These are phyloP conservation scores for Amanita pseudoporphyria DNA, from an alignment of 768 basidiomycete genomes.

Conservation along the genomic window DNA sequence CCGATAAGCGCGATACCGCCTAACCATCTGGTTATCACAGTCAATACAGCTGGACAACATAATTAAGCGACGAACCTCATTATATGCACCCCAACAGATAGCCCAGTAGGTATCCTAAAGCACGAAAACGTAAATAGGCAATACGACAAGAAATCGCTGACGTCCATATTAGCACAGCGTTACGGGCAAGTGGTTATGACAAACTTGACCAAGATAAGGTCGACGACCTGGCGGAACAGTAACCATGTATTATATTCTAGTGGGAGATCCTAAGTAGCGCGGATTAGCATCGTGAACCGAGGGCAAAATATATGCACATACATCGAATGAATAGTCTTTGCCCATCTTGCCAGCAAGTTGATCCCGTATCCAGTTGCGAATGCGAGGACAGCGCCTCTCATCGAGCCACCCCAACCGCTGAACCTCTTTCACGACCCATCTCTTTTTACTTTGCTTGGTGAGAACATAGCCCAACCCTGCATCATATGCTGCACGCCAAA, in stretches of 20 bases:
- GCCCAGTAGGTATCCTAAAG: conserved; percentile 74
- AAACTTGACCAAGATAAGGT: conserved; percentile 92
- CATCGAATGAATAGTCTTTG: conserved; percentile 87
- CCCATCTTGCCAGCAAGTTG: conserved; percentile 93
- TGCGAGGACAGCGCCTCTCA: conserved; percentile 43
- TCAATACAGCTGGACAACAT: not conserved
- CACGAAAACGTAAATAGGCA: conserved; percentile 93
- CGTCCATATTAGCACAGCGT: not conserved
- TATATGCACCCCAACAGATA: conserved; percentile 65
- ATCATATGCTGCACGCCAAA: conserved; percentile 91
- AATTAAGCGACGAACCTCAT: conserved; percentile 43
- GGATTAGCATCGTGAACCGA: conserved; percentile 5
- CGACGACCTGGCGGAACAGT: conserved; percentile 90
- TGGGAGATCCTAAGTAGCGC: conserved; percentile 57
- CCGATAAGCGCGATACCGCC: conserved; percentile 77
- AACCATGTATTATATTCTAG: conserved; percentile 96
- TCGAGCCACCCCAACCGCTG: conserved; percentile 88
- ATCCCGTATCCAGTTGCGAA: conserved; percentile 75
- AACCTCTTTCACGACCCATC: conserved; percentile 83
- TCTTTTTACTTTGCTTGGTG: conserved; percentile 91
- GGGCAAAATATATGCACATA: conserved; percentile 11
- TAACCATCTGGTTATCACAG: conserved; percentile 54
- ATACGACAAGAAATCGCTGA: conserved; percentile 89
- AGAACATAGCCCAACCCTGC: conserved; percentile 90
- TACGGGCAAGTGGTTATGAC: conserved; percentile 17